phyloP scores from a whole-genome alignment of 2,329 filamentous ascomycete species.

The Penicillium sp. region DNA sequence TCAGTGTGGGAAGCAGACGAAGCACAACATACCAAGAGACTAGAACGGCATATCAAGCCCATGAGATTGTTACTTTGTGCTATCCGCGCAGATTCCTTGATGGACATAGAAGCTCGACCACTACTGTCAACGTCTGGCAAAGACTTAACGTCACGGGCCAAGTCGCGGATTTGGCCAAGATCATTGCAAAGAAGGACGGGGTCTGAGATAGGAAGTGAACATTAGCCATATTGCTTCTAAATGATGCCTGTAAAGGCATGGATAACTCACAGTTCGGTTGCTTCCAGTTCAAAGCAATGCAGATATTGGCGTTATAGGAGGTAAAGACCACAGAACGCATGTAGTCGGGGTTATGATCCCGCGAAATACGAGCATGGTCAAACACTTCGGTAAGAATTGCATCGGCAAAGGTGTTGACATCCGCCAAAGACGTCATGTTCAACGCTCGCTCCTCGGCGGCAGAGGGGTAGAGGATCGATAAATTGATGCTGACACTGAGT shows the following conservation, averaged over 20 bases:
- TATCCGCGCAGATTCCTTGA: slow-evolving; percentile 89
- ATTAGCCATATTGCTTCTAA: too few relatives aligned
- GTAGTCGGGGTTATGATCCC: slow-evolving; percentile 58
- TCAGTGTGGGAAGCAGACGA: too few relatives aligned
- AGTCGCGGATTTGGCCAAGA: slow-evolving; percentile 51
- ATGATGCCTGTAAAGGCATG: too few relatives aligned
- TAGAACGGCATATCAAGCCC: slow-evolving; percentile 84
- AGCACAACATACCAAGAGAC: slow-evolving; percentile 70
- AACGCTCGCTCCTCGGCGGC: slow-evolving; percentile 60
- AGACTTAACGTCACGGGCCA: slow-evolving; percentile 31
- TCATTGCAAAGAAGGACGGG: slow-evolving; percentile 94
- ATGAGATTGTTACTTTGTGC: slow-evolving; percentile 96
- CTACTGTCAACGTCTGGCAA: slow-evolving; percentile 48
- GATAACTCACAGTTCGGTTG: slow-evolving; percentile 84
- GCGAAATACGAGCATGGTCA: slow-evolving; percentile 68
- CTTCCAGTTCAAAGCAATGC: slow-evolving; percentile 96
- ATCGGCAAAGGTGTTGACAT: slow-evolving; percentile 82
- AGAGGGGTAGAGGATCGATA: slow-evolving; percentile 85
- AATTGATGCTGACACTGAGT: slow-evolving; percentile 71
- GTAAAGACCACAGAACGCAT: slow-evolving; percentile 87
- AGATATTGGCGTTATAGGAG: slow-evolving; percentile 81
- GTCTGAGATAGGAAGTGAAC: too few relatives aligned
- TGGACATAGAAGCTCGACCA: slow-evolving; percentile 67
- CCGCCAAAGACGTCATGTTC: slow-evolving; percentile 62
- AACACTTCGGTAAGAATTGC: slow-evolving; percentile 77